These are phyloP conservation scores for Centrapalus pauciflorus DNA, from an alignment of 129 eudicot species.

Conservation along the genomic window DNA sequence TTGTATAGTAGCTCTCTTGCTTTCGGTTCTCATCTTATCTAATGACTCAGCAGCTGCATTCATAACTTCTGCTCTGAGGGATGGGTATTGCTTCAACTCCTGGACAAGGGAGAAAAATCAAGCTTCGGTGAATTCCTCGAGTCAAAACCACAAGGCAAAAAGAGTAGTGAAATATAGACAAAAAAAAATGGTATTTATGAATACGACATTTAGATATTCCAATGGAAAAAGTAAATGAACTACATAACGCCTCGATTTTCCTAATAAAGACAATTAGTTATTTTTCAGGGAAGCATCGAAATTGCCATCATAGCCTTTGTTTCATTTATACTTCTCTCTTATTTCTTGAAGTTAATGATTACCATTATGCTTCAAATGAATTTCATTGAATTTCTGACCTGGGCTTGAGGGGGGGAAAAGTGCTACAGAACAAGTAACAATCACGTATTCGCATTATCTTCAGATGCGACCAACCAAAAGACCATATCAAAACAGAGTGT, in stretches of 20 bases:
- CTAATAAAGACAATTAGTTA: too few species aligned
- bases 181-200: not conserved
- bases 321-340: too few species aligned
- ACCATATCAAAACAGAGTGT: too few species aligned
- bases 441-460: too few species aligned
- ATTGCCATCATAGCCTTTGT: too few species aligned
- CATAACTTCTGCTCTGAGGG: conserved; percentile 75
- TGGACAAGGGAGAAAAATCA: conserved; percentile 20
- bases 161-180: not conserved
- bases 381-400: not conserved
- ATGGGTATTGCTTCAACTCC: conserved; percentile 96
- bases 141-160: not conserved
- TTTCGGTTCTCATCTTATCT: conserved; percentile 86
- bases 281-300: too few species aligned
- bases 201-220: too few species aligned
- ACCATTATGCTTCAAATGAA: not conserved
- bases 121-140: not conserved
- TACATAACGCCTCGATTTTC: too few species aligned
- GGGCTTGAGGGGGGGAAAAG: not conserved
- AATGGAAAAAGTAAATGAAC: too few species aligned
- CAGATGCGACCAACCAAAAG: too few species aligned
- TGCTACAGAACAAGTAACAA: too few species aligned
- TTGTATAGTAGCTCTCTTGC: conserved; percentile 92
- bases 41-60: conserved; percentile 79
- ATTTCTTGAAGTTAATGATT: not conserved